phyloP scores from a whole-genome alignment of 1,284 basidiomycete genomes.

The Tilletia indica region DNA sequence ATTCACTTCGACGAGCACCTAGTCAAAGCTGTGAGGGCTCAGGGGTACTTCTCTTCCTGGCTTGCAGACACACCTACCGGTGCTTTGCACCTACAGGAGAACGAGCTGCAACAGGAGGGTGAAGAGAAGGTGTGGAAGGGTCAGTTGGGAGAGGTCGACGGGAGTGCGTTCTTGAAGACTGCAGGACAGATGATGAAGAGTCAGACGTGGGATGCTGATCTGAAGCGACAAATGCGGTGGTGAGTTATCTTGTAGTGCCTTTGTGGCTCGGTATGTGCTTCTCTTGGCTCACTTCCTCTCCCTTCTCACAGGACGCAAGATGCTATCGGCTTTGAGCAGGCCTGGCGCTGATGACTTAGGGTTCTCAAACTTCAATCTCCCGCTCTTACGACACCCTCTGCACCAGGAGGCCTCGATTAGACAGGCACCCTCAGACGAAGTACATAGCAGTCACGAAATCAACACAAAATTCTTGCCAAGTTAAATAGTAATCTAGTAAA shows the following conservation, averaged over 20 bases:
- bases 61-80: conserved; percentile 10
- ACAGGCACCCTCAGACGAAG: no score
- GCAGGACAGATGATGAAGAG: conserved; percentile 19
- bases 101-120: not conserved
- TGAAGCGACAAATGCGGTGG: not conserved
- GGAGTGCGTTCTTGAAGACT: conserved; percentile 21
- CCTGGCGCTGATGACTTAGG: not conserved
- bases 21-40: conserved; percentile 21
- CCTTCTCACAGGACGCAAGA: not conserved
- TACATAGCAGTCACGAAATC: no score
- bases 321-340: conserved; percentile 2
- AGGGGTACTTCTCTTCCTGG: conserved; percentile 13
- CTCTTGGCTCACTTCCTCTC: not conserved
- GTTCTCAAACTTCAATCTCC: no score
- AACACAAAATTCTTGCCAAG: no score
- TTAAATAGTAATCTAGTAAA: no score
- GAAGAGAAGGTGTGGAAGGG: conserved; percentile 3
- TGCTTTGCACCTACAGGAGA: not conserved
- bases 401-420: no score
- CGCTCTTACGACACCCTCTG: no score
- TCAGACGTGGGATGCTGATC: conserved; percentile 18
- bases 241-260: not conserved
- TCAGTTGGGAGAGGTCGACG: conserved; percentile 20
- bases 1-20: conserved; percentile 23
- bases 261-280: not conserved